A percentile compares a stretch with the other conserved stretches of the same genome.
phyloP scores from a whole-genome alignment of 495 filamentous ascomycete genomes.

The Aspergillus taichungensis region DNA sequence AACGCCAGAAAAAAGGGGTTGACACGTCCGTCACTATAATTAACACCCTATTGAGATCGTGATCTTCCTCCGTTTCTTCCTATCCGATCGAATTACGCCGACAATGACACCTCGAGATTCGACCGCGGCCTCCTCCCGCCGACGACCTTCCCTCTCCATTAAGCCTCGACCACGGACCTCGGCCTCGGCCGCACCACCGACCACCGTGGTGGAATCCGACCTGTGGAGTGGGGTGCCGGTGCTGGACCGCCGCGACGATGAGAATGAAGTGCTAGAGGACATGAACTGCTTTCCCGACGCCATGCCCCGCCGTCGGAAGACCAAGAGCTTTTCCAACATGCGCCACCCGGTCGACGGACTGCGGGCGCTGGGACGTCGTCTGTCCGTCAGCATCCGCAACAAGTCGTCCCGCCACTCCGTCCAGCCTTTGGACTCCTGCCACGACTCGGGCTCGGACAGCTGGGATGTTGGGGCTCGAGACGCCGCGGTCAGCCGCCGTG shows the following conservation, averaged over 20 bases:
- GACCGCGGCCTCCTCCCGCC: slow-evolving; percentile 18
- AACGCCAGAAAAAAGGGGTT: not conserved
- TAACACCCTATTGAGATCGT: not conserved
- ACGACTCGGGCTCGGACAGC: slow-evolving; percentile 9
- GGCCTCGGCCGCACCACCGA: slow-evolving; percentile 12
- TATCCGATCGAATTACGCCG: not conserved
- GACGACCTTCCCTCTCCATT: slow-evolving; percentile 31
- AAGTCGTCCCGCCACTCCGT: slow-evolving; percentile 32
- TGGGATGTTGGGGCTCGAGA: slow-evolving; percentile 8
- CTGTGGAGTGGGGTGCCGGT: slow-evolving; percentile 22
- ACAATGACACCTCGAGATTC: slow-evolving; percentile 33
- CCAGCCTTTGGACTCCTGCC: slow-evolving; percentile 9
- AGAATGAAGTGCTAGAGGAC: slow-evolving; percentile 28
- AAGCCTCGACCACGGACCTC: slow-evolving; percentile 29
- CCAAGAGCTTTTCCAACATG: slow-evolving; percentile 40
- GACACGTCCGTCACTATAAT: not conserved
- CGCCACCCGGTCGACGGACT: slow-evolving; percentile 38
- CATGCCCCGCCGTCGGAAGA: slow-evolving; percentile 26
- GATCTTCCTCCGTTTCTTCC: not conserved
- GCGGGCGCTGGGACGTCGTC: slow-evolving; percentile 35
- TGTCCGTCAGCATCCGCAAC: slow-evolving; percentile 36
- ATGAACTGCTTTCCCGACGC: slow-evolving; percentile 27
- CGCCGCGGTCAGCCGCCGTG: slow-evolving; percentile 28
- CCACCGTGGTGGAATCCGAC: slow-evolving; percentile 16
- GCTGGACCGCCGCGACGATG: slow-evolving; percentile 19